Conservation (phyloP, 164 flowering plant species). For the Umbellularia californica region DNA sequence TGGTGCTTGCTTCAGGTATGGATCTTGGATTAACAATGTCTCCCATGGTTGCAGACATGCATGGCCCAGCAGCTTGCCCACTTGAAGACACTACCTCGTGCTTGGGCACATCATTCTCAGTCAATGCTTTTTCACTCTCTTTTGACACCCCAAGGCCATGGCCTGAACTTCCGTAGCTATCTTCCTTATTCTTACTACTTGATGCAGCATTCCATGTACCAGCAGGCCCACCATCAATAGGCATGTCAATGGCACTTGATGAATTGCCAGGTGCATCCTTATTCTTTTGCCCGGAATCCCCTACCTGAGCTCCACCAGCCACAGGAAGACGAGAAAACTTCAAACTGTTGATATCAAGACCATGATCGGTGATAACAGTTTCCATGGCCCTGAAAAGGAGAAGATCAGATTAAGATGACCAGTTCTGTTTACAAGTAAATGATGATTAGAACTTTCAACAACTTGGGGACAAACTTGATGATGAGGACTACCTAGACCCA, state of each 20-base stretch:
- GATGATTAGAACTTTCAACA: neutral
- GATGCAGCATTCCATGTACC: constrained; percentile 25
- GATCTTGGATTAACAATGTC: constrained; percentile 62
- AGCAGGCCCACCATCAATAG: constrained; percentile 16
- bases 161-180: constrained; percentile 43
- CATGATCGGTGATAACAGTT: constrained; percentile 84
- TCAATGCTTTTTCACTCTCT: constrained; percentile 42
- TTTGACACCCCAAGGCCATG: constrained; percentile 36
- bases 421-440: neutral
- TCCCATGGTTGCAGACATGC: constrained; percentile 27
- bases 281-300: constrained; percentile 40
- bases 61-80: constrained; percentile 56
- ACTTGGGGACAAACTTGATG: neutral
- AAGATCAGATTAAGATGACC: constrained; percentile 3
- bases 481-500: neutral
- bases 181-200: constrained; percentile 20
- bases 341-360: constrained; percentile 86
- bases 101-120: constrained; percentile 48
- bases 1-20: constrained; percentile 48
- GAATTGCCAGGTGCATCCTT: constrained; percentile 16
- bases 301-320: constrained; percentile 54
- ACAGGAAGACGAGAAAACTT: constrained; percentile 71
- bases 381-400: constrained; percentile 84
- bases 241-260: constrained; percentile 10
- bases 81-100: constrained; percentile 39